phyloP scores from a whole-genome alignment of 108 stramenopile genomes.

The Conticribra guillardii region DNA sequence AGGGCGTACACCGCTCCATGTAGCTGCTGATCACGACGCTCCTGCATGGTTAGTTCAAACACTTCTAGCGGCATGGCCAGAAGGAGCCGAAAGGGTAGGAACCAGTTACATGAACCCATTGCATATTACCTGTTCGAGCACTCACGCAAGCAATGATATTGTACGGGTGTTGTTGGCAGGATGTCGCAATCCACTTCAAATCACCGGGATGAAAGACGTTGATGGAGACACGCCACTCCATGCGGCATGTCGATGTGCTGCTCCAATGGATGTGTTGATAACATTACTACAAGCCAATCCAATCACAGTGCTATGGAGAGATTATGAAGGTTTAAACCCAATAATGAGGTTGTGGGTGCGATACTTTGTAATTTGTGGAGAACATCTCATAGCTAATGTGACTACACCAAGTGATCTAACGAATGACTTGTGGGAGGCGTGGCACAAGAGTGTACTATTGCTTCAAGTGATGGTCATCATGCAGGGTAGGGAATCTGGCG shows the following conservation, averaged over 20 bases:
- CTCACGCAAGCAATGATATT: conserved; percentile 63
- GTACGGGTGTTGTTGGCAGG: conserved; percentile 52
- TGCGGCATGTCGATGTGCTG: conserved; percentile 71
- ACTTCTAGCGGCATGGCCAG: conserved; percentile 59
- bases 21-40: conserved; percentile 72
- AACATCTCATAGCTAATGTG: conserved; percentile 56
- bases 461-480: conserved; percentile 38
- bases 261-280: conserved; percentile 60
- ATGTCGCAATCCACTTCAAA: conserved; percentile 28
- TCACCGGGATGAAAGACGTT: conserved; percentile 60
- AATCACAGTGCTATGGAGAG: conserved; percentile 51
- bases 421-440: conserved; percentile 60
- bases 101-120: conserved; percentile 72
- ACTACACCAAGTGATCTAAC: conserved; percentile 51
- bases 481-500: conserved; percentile 7
- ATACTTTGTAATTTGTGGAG: conserved; percentile 67
- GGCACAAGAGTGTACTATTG: conserved; percentile 62
- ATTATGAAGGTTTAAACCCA: conserved; percentile 70
- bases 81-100: conserved; percentile 57
- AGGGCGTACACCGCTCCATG: conserved; percentile 63
- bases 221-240: conserved; percentile 76
- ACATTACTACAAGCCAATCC: conserved; percentile 59
- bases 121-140: conserved; percentile 69
- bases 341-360: conserved; percentile 66
- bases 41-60: conserved; percentile 59